Base-by-base conservation (phyloP, 176 grass and related monocot genomes). In the Cenchrus purpureus region DNA sequence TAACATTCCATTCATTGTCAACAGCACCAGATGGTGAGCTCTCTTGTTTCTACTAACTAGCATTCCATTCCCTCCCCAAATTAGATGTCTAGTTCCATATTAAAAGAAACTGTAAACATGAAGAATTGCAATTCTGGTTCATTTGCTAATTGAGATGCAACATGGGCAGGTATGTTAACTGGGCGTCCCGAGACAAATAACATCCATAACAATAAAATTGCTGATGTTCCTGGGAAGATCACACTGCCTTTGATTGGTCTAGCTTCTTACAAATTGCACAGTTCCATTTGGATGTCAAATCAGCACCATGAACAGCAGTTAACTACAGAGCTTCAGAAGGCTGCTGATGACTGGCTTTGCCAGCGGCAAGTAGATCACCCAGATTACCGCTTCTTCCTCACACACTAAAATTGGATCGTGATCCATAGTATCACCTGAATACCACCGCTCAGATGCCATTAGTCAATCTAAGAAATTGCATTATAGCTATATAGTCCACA, bases 321-420 rank as follows among this genome's bases (percentile, higher is more conserved):
- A 76, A 74, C 83, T 59, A 84, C 72, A 12, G 87, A 59, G 20
- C 88, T 93, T 46, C 75, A 89, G 80, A 87, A 91, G 79, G 78
- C 77, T 77, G 93, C 93, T 58, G 85, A 87, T 72, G 86, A 87
- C 19, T 92, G 91, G 93, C 91, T 95, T 80, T 89, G 79, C 65
- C 53, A n/a, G 52, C 80, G 78, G 22, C 85, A 82, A 40, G 91
- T 95, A 20, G 72, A 87, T 77, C 90, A 92, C 57, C 93, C 91
- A 29, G 93, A 95, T 82, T 95, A 90, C 77, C 80, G 83, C 9
- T 95, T 95, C 74, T 95, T 95, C 67, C 79, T 89, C 20, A 89
- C 88, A 3, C 93, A 95, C 68, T 75, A 65, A 25, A 25, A 79
- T 50, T 29, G 13, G 83, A 49, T 74, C 14, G 57, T 66, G 37